Evolutionary conservation across 257 asterid genomes (phyloP).

Genomic region (Ligustrum vulgare): DNA sequence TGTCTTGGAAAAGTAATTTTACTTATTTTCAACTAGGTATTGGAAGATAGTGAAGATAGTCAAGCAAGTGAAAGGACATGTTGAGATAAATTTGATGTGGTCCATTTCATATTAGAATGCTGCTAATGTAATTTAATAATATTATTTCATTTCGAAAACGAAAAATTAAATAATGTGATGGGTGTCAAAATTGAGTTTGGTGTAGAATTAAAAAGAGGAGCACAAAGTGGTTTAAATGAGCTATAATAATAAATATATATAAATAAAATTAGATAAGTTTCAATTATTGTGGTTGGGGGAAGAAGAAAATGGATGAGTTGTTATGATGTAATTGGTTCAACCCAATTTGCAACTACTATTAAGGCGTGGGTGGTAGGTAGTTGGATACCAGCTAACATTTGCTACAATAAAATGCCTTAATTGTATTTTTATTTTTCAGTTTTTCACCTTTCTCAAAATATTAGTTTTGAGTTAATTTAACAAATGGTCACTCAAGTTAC

Average conservation of each 20-base stretch:
- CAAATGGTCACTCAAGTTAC: too few species aligned
- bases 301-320: neutral
- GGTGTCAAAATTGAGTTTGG: neutral
- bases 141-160: neutral
- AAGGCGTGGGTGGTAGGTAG: constrained; percentile 31
- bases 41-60: too few species aligned
- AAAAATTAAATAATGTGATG: neutral
- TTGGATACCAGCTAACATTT: constrained; percentile 15
- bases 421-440: neutral
- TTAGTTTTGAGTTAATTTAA: too few species aligned
- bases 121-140: too few species aligned
- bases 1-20: too few species aligned
- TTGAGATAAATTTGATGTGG: neutral
- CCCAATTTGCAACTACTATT: neutral
- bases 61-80: neutral
- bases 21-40: neutral
- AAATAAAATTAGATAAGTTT: neutral
- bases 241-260: too few species aligned
- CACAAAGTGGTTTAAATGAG: too few species aligned
- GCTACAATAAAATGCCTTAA: neutral
- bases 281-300: neutral
- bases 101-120: neutral
- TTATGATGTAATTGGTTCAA: neutral
- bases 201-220: too few species aligned
- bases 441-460: too few species aligned